Evolutionary conservation across 2,329 filamentous ascomycete species (phyloP).

Genomic region (Ophiostoma quercus): DNA sequence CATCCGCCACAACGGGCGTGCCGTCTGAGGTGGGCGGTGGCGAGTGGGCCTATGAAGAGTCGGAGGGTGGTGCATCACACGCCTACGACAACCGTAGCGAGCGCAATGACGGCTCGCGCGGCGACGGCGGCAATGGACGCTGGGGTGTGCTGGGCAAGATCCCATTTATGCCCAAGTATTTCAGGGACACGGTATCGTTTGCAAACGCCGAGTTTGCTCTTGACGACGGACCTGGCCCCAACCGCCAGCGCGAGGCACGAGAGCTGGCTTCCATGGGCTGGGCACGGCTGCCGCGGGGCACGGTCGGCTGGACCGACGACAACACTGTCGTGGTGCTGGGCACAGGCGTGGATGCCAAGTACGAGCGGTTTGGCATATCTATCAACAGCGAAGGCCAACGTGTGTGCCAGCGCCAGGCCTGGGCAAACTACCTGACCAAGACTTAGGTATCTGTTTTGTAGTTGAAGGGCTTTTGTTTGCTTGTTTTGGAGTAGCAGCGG

Average conservation of each 20-base stretch:
- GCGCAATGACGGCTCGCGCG: slow-evolving; percentile 19
- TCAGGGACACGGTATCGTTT: slow-evolving; percentile 86
- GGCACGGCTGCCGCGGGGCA: slow-evolving; percentile 66
- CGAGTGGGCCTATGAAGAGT: slow-evolving; percentile 27
- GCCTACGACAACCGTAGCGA: slow-evolving; percentile 23
- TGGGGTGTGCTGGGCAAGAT: slow-evolving; percentile 83
- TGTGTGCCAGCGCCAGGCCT: slow-evolving; percentile 65
- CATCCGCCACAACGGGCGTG: neutral
- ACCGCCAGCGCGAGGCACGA: slow-evolving; percentile 33
- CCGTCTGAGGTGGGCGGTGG: slow-evolving; percentile 22
- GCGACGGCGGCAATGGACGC: slow-evolving; percentile 54
- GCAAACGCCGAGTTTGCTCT: slow-evolving; percentile 75
- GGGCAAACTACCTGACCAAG: slow-evolving; percentile 65
- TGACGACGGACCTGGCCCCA: slow-evolving; percentile 50
- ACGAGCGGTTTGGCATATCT: slow-evolving; percentile 80
- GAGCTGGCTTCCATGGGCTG: slow-evolving; percentile 46
- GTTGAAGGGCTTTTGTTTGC: neutral
- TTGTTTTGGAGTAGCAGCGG: neutral
- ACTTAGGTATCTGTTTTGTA: slow-evolving; percentile 4
- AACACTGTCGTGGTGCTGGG: slow-evolving; percentile 69
- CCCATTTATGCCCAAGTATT: slow-evolving; percentile 76
- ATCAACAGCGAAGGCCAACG: slow-evolving; percentile 63
- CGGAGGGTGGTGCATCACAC: slow-evolving; percentile 23
- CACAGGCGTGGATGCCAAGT: slow-evolving; percentile 72
- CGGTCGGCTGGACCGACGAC: slow-evolving; percentile 79